Evolutionary conservation across 179 eudicot genomes (phyloP), one percentile per base, ranked within the genome.

Genomic region (Beta corolliflora): DNA sequence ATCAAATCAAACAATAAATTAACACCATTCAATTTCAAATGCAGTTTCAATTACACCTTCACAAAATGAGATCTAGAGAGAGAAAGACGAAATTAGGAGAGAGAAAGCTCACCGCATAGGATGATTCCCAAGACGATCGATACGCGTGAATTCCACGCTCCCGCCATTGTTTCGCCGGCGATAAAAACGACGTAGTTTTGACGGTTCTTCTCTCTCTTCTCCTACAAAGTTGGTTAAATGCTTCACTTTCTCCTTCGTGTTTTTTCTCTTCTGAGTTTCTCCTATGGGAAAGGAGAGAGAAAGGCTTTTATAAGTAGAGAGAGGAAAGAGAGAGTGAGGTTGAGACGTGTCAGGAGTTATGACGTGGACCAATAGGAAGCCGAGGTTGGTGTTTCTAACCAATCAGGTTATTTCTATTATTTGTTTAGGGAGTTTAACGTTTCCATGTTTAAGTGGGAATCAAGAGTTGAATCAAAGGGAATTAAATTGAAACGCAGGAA

Each of bases 341-440:
- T 9, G 44, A 36, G 77, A 86, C 75, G 85, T 83, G 88, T 81
- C 86, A 83, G 45, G 71, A 3, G 0, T 7, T 9, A 1, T 81
- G 79, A 86, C 83, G 86, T 86, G 88, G 86, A 86, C 86, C 84
- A 86, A 86, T 86, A 1, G 31, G 59, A 71, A 0, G 25, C 21
- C 12, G 13, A 53, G 5, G 12, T 0, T 48, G 25, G 18, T 79
- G 71, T 53, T 3, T 11, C 41, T 18, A 74, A 46, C 87, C 85
- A 83, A 83, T 83, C 72, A 79, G 77, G 19, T 66, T 16, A 46
- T 44, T 11, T 3, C 55, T 16, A 53, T 11, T 45, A 70, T 25
- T 77, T 55, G 23, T 55, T 29, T 68, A 56, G 54, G 18, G 45
- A 56, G 18, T 79, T 60, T 73, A 23, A 71, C 29, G 46, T 52